Base-by-base conservation (phyloP, 176 grass and related monocot genomes). In the Canna indica region DNA sequence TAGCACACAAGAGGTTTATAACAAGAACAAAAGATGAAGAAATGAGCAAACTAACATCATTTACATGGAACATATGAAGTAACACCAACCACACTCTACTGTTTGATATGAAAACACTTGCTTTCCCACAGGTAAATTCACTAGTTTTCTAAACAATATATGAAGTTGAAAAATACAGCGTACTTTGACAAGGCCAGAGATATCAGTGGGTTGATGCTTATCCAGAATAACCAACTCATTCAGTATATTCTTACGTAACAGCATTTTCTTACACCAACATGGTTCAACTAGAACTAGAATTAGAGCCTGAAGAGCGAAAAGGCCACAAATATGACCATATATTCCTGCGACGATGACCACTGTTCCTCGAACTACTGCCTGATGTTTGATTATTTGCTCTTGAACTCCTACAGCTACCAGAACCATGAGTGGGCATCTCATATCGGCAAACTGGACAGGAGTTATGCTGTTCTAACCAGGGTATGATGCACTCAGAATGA, bases 361-460 rank as follows among this genome's bases (percentile, higher is more conserved):
- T 73, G 18, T 63, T 48, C 35, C 68, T 59, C 46, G 14, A 16
- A 47, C 4, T 57, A 31, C 52, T 7, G 0, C 72, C n/a, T 67
- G 63, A 63, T 3, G 1, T 35, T 22, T 16, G 22, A 10, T 41
- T 67, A 29, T 25, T 17, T 35, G 63, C 74, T 70, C 62, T 65
- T n/a, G 69, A 25, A 7, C 39, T 18, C 36, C 70, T 25, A 38
- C 65, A 77, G 1, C 15, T 81, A 22, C 64, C 72, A 44, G 76
- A 36, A 32, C 12, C 41, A 14, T 78, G 79, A n/a, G 73, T 39
- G 22, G 86, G 82, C 80, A 99, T 74, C 11, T 88, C 80, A 74
- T 85, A 81, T 64, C 89, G 84, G 78, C 94, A 99, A 61, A 99
- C 84, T 0, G 94, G 94, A 62, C 94, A 99, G 38, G 94, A 99